Evolutionary conservation across 1,284 basidiomycete species (phyloP).

Genomic region (Jaminaea rosea): DNA sequence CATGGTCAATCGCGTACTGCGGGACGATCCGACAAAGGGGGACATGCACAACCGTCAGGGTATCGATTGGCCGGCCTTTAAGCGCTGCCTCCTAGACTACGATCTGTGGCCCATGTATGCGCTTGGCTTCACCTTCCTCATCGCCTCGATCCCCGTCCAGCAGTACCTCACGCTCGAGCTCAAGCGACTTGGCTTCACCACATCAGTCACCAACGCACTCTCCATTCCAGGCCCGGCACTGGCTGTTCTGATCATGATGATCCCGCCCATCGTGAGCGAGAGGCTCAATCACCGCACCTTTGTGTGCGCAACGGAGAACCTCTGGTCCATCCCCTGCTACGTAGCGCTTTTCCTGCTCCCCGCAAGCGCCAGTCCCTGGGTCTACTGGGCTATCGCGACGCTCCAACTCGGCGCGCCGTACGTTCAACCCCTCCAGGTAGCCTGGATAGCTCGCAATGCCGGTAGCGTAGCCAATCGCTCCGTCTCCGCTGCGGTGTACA

Average conservation of each 20-base stretch:
- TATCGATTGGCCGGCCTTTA: slow-evolving; percentile 3
- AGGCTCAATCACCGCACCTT: slow-evolving; percentile 6
- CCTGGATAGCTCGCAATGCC: slow-evolving; percentile 4
- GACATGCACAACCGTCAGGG: slow-evolving; percentile 68
- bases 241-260: slow-evolving; percentile 4
- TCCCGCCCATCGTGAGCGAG: slow-evolving; percentile 12
- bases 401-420: slow-evolving; percentile 10
- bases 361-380: slow-evolving; percentile 6
- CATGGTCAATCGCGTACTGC: slow-evolving; percentile 54
- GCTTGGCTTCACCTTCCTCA: slow-evolving; percentile 2
- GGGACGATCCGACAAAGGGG: slow-evolving; percentile 60
- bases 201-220: slow-evolving; percentile 4
- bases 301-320: slow-evolving; percentile 1
- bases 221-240: slow-evolving; percentile 3
- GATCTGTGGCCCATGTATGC: slow-evolving; percentile 10
- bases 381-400: slow-evolving; percentile 10
- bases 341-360: slow-evolving; percentile 6
- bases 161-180: slow-evolving; percentile 10
- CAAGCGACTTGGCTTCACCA: slow-evolving; percentile 5
- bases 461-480: slow-evolving; percentile 11
- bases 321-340: slow-evolving; percentile 11
- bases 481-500: slow-evolving; percentile 17
- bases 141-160: slow-evolving; percentile 3
- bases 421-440: slow-evolving; percentile 13
- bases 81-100: slow-evolving; percentile 3